Base-by-base conservation (phyloP, 73 alveolate species). In the Paramecium sexaurelia region DNA sequence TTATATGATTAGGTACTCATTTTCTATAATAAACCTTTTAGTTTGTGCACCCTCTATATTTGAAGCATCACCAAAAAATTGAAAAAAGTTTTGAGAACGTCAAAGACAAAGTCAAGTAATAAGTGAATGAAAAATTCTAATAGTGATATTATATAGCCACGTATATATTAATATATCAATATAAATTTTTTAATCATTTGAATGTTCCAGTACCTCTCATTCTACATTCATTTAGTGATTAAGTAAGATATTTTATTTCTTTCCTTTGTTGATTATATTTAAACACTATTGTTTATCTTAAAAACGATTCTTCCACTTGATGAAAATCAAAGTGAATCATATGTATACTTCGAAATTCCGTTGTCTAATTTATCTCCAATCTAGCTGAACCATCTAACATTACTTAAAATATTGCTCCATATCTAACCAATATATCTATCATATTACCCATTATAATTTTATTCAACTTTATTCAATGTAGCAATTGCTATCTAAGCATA, bases 61-160 rank as follows among this genome's bases (percentile, higher is more conserved):
- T 55, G 51, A 93, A 96, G 84, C 92, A 96, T 68, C 95, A 92
- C 47, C 32, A 55, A 10, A 87, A 95, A 85, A 69, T 96, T 85
- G 98, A 95, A 45, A 51, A 17, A 17, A 78, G 92, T n/a, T 83
- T 95, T 55, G 27, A 73, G 19, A 32, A 73, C 5, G 67, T 41
- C 5, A 3, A 73, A 73, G 33, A 73, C 6, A 19, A 5, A 73
- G 66, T 37, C 5, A 73, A 73, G 13, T 35, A 73, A 20, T 19
- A 73, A 73, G 17, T 73, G 6, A 32, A 29, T 73, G 32, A 73
- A 3, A 32, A 27, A 13, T 57, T 29, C 0, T 10, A 57, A 57
- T 13, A 55, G 9, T 57, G 39, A 24, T 57, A 57, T 57, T 57
- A 22, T 66, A 51, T 51, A 20, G 22, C 67, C 67, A 51, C 67